Evolutionary conservation across 2,329 filamentous ascomycete species (phyloP).

Genomic region (Penicillium sp.): DNA sequence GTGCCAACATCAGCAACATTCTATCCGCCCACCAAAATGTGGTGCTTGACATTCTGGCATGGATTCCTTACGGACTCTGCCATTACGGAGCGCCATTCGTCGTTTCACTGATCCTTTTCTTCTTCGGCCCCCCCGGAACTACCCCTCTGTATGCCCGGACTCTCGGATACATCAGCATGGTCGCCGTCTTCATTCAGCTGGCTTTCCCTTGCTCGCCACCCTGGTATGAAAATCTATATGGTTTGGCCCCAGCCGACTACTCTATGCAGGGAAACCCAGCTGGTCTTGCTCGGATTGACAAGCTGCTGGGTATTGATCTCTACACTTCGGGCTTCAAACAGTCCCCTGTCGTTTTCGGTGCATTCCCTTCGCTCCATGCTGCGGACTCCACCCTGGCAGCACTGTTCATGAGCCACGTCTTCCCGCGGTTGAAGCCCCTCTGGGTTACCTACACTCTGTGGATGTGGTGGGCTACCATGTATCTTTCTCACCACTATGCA

Average conservation of each 20-base stretch:
- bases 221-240: constrained; percentile 95
- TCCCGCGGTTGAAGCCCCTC: constrained; percentile 75
- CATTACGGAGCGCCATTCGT: constrained; percentile 86
- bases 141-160: constrained; percentile 79
- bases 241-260: constrained; percentile 87
- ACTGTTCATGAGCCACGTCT: constrained; percentile 88
- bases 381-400: constrained; percentile 86
- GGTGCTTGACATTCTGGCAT: constrained; percentile 81
- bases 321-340: constrained; percentile 92
- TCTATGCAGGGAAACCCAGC: constrained; percentile 87
- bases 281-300: constrained; percentile 83
- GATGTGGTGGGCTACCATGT: constrained; percentile 99
- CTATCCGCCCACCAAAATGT: constrained; percentile 85
- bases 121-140: constrained; percentile 84
- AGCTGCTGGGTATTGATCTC: constrained; percentile 84
- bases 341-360: constrained; percentile 88
- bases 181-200: constrained; percentile 83
- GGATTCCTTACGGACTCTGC: constrained; percentile 88
- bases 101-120: constrained; percentile 75
- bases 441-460: constrained; percentile 84
- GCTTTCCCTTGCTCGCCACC: constrained; percentile 91
- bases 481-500: constrained; percentile 94
- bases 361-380: constrained; percentile 90
- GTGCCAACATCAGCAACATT: constrained; percentile 93
- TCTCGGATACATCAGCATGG: constrained; percentile 90